Percentiles rank a stretch among this genome's conserved stretches.
Conservation (phyloP, 1,284 basidiomycete species). For the Xerocomus cyaneibrunnescens region DNA sequence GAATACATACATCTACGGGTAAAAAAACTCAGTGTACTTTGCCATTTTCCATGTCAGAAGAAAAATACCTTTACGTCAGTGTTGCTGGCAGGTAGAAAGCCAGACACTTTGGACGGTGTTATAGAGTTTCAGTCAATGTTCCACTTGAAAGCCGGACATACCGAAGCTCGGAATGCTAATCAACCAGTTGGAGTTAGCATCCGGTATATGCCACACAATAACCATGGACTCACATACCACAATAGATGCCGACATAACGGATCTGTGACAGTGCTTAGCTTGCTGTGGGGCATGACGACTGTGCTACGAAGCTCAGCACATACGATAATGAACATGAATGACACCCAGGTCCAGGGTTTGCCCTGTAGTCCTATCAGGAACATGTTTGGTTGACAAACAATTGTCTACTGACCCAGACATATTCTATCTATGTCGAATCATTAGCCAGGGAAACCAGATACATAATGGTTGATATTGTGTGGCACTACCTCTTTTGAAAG, state of each 20-base stretch:
- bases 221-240: background rate
- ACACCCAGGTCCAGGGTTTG: no score
- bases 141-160: constrained; percentile 4
- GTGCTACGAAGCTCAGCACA: background rate
- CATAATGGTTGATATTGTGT: no score
- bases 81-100: no score
- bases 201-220: background rate
- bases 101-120: no score
- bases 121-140: no score
- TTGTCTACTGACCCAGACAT: no score
- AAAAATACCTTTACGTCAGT: background rate
- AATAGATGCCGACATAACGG: background rate
- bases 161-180: background rate
- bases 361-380: no score
- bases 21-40: background rate
- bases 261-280: background rate
- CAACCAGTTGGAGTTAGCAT: background rate
- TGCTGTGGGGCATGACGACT: background rate
- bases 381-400: no score
- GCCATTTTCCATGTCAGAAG: background rate
- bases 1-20: constrained; percentile 1
- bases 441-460: no score
- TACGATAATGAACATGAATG: background rate
- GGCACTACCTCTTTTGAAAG: no score
- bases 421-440: no score